phyloP scores from a whole-genome alignment of 768 basidiomycete species.

The Lactarius psammicola region DNA sequence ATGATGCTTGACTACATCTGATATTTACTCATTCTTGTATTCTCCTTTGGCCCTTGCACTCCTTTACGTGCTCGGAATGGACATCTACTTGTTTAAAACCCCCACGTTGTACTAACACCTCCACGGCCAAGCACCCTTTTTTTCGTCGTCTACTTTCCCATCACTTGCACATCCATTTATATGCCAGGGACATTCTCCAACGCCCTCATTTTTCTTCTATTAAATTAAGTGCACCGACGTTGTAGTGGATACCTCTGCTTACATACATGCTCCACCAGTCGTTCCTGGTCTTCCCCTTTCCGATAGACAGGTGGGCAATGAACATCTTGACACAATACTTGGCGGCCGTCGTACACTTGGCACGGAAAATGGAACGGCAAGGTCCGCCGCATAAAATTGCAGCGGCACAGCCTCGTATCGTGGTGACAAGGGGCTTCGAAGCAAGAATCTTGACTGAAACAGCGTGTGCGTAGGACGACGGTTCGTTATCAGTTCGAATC shows the following conservation, averaged over 20 bases:
- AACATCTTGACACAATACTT: neutral
- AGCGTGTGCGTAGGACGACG: neutral
- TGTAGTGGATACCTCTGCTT: constrained; percentile 7
- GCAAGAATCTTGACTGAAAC: neutral
- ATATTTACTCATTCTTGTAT: neutral
- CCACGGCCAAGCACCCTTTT: neutral
- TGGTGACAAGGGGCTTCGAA: neutral
- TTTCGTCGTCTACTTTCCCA: neutral
- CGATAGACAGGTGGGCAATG: neutral
- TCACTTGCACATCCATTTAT: neutral
- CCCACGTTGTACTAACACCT: constrained; percentile 14
- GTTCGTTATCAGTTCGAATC: neutral
- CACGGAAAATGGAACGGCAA: neutral
- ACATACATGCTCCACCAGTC: neutral
- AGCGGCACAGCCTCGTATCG: neutral
- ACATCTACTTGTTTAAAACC: constrained; percentile 9
- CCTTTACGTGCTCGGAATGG: constrained; percentile 1
- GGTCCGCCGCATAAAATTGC: neutral
- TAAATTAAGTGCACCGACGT: neutral
- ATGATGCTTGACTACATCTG: neutral
- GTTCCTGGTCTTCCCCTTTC: neutral
- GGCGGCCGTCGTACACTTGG: neutral
- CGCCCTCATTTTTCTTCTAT: neutral
- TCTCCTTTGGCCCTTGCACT: neutral
- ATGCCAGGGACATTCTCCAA: neutral